A percentile compares a stretch with the other conserved stretches of the same genome.
phyloP scores from a whole-genome alignment of 73 alveolate species.

The Stentor coeruleus region DNA sequence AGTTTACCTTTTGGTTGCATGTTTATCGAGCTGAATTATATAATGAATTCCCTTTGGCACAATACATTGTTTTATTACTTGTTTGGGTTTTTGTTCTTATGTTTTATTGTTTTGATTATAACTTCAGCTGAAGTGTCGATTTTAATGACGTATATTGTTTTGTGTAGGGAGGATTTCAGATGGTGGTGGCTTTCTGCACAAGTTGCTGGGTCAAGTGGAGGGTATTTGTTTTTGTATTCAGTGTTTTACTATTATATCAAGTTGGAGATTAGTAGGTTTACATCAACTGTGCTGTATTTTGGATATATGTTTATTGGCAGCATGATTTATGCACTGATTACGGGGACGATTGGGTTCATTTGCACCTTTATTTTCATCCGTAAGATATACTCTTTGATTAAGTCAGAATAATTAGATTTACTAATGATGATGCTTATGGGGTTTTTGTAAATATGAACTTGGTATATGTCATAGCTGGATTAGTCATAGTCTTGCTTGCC shows the following conservation, averaged over 20 bases:
- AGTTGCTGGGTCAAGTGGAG: conserved; percentile 47
- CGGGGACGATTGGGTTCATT: conserved; percentile 47
- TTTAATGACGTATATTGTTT: conserved; percentile 26
- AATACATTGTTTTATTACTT: conserved; percentile 27
- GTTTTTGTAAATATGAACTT: no score
- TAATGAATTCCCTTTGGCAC: conserved; percentile 35
- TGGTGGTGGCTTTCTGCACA: conserved; percentile 53
- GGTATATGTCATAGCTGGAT: no score
- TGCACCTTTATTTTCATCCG: conserved; percentile 37
- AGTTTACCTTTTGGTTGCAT: conserved; percentile 38
- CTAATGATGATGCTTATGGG: no score
- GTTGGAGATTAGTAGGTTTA: conserved; percentile 35
- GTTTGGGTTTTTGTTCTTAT: conserved; percentile 34
- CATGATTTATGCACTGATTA: conserved; percentile 26
- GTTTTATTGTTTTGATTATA: conserved; percentile 22
- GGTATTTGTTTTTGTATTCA: conserved; percentile 38
- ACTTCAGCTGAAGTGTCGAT: conserved; percentile 42
- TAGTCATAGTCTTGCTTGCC: no score
- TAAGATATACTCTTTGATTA: conserved; percentile 34
- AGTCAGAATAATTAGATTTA: conserved; percentile 38
- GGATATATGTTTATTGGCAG: conserved; percentile 43
- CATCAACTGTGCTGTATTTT: conserved; percentile 36
- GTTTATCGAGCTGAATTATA: conserved; percentile 38
- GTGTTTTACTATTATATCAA: conserved; percentile 28
- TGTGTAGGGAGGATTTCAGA: conserved; percentile 46